These are phyloP conservation scores for Trichoderma koningii DNA, from an alignment of 2,329 filamentous ascomycete species.

Conservation along the genomic window DNA sequence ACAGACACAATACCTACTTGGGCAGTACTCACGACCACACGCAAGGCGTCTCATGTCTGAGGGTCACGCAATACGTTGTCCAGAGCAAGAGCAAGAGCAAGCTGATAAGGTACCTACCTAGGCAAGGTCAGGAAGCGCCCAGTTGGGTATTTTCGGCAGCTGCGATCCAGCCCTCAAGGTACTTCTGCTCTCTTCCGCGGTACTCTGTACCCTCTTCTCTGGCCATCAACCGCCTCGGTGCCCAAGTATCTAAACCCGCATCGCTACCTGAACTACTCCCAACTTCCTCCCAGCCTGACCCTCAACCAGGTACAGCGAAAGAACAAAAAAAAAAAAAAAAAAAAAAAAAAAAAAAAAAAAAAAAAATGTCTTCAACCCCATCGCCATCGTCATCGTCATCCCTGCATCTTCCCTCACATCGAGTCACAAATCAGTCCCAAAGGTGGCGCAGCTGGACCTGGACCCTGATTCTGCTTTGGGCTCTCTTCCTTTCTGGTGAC, in stretches of 20 bases:
- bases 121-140: not conserved
- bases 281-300: not conserved
- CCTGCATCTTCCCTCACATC: not conserved
- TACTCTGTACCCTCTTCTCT: not conserved
- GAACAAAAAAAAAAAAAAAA: too few species aligned
- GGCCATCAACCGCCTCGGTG: not conserved
- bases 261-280: not conserved
- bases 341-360: too few species aligned
- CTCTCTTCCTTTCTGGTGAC: not conserved
- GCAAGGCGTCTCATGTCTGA: too few species aligned
- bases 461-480: not conserved
- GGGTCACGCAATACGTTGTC: too few species aligned
- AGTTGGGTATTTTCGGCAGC: not conserved
- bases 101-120: too few species aligned
- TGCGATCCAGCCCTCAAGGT: not conserved
- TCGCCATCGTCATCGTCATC: not conserved
- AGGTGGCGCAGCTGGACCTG: conserved; percentile 14
- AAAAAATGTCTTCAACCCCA: not conserved
- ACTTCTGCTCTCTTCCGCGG: not conserved
- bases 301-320: not conserved
- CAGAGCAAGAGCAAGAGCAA: too few species aligned
- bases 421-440: not conserved
- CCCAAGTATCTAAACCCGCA: not conserved
- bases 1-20: not conserved
- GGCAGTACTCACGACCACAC: too few species aligned